phyloP scores from a whole-genome alignment of 2,329 filamentous ascomycete genomes.

The Colletotrichum tamarilloi region DNA sequence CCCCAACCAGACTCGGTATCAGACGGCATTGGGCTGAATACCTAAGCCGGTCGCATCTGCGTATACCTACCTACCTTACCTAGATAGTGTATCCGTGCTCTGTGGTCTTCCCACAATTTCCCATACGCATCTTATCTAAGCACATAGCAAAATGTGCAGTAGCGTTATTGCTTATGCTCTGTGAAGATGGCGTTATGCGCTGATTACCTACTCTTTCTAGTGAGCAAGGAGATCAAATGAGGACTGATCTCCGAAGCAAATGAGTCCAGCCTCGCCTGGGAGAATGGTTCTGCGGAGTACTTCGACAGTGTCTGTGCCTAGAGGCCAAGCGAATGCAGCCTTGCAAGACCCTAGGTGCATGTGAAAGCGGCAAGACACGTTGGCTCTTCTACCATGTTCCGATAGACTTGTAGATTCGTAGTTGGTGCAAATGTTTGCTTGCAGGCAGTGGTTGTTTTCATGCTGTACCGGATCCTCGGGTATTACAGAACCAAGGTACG shows the following conservation, averaged over 20 bases:
- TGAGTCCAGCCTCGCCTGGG: neutral
- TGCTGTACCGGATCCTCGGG: too few species aligned
- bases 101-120: too few species aligned
- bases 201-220: neutral
- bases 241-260: conserved; percentile 2
- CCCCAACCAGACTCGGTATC: conserved; percentile 15
- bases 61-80: neutral
- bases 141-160: neutral
- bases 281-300: neutral
- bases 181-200: neutral
- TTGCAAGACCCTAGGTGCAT: conserved; percentile 24
- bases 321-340: neutral
- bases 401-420: too few species aligned
- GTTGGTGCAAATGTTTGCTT: too few species aligned
- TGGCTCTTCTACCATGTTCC: too few species aligned
- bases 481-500: too few species aligned
- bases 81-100: too few species aligned
- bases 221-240: conserved; percentile 20
- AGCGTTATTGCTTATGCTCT: neutral
- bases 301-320: neutral
- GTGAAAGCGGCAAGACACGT: neutral
- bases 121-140: neutral
- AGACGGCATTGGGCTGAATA: neutral
- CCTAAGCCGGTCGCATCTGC: neutral
- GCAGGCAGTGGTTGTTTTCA: too few species aligned